Percentiles rank a stretch among this genome's conserved stretches.
phyloP scores from a whole-genome alignment of 106 monocot genomes.

The Xerophyta viscosa region DNA sequence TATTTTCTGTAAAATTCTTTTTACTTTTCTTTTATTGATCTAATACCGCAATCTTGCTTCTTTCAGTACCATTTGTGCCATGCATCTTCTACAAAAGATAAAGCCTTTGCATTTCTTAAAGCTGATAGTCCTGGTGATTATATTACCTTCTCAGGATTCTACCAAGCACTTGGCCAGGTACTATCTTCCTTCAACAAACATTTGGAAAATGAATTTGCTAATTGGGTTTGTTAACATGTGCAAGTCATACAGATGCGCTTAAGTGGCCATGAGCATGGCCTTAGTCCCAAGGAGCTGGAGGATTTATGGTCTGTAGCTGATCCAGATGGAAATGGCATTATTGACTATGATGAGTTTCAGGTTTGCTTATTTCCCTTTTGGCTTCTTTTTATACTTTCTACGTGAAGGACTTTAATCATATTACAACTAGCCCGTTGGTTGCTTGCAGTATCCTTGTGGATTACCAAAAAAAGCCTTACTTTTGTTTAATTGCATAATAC shows the following conservation, averaged over 20 bases:
- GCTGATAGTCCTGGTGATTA: slow-evolving; percentile 67
- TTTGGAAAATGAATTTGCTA: not conserved
- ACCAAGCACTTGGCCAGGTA: slow-evolving; percentile 78
- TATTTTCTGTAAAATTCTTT: too few species aligned
- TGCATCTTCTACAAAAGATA: slow-evolving; percentile 60
- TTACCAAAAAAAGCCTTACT: too few species aligned
- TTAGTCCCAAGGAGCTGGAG: slow-evolving; percentile 51
- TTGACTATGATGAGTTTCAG: slow-evolving; percentile 78
- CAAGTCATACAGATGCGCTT: slow-evolving; percentile 48
- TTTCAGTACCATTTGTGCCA: slow-evolving; percentile 51
- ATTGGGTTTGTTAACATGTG: not conserved
- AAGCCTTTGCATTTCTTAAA: slow-evolving; percentile 88
- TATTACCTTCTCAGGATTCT: slow-evolving; percentile 68
- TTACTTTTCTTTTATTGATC: too few species aligned
- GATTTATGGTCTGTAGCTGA: slow-evolving; percentile 82
- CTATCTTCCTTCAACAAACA: not conserved
- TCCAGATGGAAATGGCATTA: slow-evolving; percentile 54
- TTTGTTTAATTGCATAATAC: too few species aligned
- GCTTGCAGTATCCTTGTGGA: too few species aligned
- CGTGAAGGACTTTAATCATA: not conserved
- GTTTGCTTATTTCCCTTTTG: too few species aligned
- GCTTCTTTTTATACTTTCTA: not conserved
- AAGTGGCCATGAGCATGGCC: slow-evolving; percentile 48
- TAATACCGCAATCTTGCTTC: slow-evolving; percentile 2
- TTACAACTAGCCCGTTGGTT: too few species aligned